Evolutionary conservation across 345 rosid species (phyloP).

Genomic region (Eucalyptus leucophloia): DNA sequence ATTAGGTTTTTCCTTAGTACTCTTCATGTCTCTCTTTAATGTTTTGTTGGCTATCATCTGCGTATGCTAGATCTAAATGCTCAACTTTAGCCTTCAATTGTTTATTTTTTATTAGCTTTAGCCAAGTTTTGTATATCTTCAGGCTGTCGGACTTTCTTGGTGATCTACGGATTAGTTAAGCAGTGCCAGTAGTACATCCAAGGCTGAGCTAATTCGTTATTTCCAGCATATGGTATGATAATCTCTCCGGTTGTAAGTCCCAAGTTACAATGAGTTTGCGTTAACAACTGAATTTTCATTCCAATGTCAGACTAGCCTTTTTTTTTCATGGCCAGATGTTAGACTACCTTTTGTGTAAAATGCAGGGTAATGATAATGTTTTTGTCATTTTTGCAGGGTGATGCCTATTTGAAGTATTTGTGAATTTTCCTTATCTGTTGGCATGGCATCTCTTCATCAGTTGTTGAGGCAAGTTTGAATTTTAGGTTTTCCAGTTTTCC

Average conservation of each 20-base stretch:
- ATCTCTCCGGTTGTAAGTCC: neutral
- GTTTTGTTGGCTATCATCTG: neutral
- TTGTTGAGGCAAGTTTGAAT: neutral
- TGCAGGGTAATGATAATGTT: neutral
- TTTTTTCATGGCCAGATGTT: neutral
- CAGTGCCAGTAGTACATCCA: neutral
- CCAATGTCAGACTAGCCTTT: neutral
- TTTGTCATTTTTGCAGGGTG: neutral
- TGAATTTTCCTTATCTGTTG: neutral
- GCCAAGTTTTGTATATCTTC: neutral
- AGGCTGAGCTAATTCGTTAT: neutral
- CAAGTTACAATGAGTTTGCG: neutral
- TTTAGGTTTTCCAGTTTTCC: neutral
- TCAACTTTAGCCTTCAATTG: neutral
- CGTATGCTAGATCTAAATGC: neutral
- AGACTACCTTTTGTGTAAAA: neutral
- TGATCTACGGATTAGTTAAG: slow-evolving; percentile 27
- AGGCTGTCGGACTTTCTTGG: slow-evolving; percentile 69
- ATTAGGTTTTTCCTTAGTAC: slow-evolving; percentile 14
- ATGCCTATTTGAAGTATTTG: neutral
- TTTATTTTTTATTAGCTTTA: neutral
- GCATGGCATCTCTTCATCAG: neutral
- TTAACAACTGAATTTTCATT: neutral
- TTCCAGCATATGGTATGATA: neutral
- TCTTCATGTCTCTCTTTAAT: neutral